Evolutionary conservation across 805 yeast genomes (phyloP).

Genomic region (Jamesozyma lodderae): DNA sequence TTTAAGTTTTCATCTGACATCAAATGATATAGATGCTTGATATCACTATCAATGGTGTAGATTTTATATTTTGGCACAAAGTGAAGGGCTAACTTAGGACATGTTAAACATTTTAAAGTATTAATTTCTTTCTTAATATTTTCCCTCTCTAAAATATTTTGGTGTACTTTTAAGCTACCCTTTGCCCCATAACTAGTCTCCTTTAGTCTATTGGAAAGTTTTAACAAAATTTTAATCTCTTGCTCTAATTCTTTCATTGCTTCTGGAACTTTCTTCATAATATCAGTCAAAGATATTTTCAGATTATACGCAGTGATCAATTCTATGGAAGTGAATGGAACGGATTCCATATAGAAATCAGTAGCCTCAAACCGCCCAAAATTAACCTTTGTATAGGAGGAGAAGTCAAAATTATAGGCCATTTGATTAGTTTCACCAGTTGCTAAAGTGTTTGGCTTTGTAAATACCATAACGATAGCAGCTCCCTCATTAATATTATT

Average conservation of each 20-base stretch:
- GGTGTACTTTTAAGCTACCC: constrained; percentile 27
- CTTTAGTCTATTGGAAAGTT: constrained; percentile 16
- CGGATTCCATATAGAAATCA: constrained; percentile 21
- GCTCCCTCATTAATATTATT: constrained; percentile 18
- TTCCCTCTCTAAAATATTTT: constrained; percentile 21
- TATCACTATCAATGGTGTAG: constrained; percentile 38
- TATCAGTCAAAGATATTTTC: constrained; percentile 19
- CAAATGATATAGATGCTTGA: constrained; percentile 47
- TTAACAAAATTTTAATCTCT: constrained; percentile 20
- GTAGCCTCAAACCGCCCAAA: constrained; percentile 26
- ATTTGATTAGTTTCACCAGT: constrained; percentile 27
- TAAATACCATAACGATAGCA: constrained; percentile 28
- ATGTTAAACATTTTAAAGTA: constrained; percentile 21
- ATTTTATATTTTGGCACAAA: constrained; percentile 40
- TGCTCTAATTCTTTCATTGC: constrained; percentile 16
- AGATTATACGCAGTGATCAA: constrained; percentile 22
- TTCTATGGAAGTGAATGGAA: constrained; percentile 25
- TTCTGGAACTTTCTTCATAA: constrained; percentile 23
- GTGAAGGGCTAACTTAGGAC: constrained; percentile 39
- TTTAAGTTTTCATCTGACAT: constrained; percentile 85
- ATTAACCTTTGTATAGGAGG: constrained; percentile 19
- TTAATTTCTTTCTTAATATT: constrained; percentile 19
- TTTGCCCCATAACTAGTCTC: constrained; percentile 21
- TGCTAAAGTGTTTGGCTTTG: constrained; percentile 22
- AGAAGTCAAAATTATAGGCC: constrained; percentile 29